Evolutionary conservation across 257 asterid species (phyloP).

Genomic region (Petunia secreta): DNA sequence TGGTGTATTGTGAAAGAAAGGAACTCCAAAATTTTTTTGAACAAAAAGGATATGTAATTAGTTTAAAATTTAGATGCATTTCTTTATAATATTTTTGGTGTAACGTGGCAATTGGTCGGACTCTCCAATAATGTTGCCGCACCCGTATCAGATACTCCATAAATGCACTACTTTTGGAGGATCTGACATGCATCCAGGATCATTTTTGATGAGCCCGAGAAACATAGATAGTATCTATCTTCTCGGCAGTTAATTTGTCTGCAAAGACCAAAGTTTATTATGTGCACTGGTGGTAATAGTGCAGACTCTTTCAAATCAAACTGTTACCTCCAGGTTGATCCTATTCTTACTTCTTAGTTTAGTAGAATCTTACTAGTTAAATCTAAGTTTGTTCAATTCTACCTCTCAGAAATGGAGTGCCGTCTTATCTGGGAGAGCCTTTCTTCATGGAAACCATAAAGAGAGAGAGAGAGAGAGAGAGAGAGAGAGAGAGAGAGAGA

Average conservation of each 20-base stretch:
- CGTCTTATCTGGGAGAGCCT: slow-evolving; percentile 67
- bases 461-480: slow-evolving; percentile 46
- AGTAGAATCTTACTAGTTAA: slow-evolving; percentile 8
- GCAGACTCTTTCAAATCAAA: slow-evolving; percentile 59
- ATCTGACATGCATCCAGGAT: no score
- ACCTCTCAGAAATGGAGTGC: slow-evolving; percentile 48
- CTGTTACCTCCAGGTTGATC: slow-evolving; percentile 53
- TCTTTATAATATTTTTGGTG: no score
- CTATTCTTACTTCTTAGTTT: slow-evolving; percentile 21
- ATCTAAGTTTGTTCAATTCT: slow-evolving; percentile 17
- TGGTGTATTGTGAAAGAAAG: no score
- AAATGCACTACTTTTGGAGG: no score
- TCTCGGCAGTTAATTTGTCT: slow-evolving; percentile 51
- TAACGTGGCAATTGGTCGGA: no score
- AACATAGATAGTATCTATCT: background rate
- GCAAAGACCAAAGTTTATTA: slow-evolving; percentile 50
- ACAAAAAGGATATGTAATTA: no score
- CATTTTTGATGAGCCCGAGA: no score
- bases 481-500: slow-evolving; percentile 50
- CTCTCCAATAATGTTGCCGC: no score
- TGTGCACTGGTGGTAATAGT: slow-evolving; percentile 50
- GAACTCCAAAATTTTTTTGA: no score
- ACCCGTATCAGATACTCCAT: no score
- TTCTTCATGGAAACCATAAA: slow-evolving; percentile 62
- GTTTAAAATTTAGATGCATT: no score